These are phyloP conservation scores for Trichophyton mentagrophytes DNA, from an alignment of 2,329 filamentous ascomycete species.

Conservation along the genomic window DNA sequence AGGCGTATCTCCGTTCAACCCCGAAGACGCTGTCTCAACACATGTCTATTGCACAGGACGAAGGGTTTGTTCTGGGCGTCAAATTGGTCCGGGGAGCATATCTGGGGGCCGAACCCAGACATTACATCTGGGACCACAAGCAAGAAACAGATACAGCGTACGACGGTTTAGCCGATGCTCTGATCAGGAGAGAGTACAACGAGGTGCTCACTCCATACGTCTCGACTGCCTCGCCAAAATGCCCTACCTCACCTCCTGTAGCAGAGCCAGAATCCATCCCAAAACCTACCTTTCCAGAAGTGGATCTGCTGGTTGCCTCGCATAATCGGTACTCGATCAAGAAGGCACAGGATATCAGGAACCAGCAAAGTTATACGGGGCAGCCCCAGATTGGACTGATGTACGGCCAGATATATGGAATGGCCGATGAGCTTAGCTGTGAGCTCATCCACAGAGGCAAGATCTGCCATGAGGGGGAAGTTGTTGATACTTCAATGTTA, in stretches of 20 bases:
- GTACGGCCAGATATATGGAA: slow-evolving; percentile 46
- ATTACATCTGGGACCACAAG: slow-evolving; percentile 59
- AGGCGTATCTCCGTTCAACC: slow-evolving; percentile 57
- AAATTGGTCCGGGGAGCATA: slow-evolving; percentile 68
- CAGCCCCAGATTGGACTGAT: slow-evolving; percentile 35
- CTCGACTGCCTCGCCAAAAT: slow-evolving; percentile 12
- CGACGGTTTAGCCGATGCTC: slow-evolving; percentile 53
- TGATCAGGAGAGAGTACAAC: slow-evolving; percentile 52
- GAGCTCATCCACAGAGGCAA: slow-evolving; percentile 28
- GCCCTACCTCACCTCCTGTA: slow-evolving; percentile 20
- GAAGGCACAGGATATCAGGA: slow-evolving; percentile 37
- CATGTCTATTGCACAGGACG: slow-evolving; percentile 44
- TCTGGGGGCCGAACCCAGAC: slow-evolving; percentile 53
- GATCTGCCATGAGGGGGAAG: slow-evolving; percentile 8
- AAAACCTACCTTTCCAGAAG: slow-evolving; percentile 38
- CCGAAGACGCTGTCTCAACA: slow-evolving; percentile 48
- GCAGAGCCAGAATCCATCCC: neutral
- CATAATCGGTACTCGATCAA: slow-evolving; percentile 65
- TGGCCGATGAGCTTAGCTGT: slow-evolving; percentile 48
- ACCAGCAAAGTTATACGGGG: slow-evolving; percentile 29
- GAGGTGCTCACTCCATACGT: slow-evolving; percentile 32
- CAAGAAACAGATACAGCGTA: slow-evolving; percentile 57
- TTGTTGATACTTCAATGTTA: slow-evolving; percentile 15
- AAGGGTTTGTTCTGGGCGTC: slow-evolving; percentile 55
- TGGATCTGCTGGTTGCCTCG: slow-evolving; percentile 60